Base-by-base conservation (phyloP, 2,329 filamentous ascomycete species). In the Aspergillus fructus region DNA sequence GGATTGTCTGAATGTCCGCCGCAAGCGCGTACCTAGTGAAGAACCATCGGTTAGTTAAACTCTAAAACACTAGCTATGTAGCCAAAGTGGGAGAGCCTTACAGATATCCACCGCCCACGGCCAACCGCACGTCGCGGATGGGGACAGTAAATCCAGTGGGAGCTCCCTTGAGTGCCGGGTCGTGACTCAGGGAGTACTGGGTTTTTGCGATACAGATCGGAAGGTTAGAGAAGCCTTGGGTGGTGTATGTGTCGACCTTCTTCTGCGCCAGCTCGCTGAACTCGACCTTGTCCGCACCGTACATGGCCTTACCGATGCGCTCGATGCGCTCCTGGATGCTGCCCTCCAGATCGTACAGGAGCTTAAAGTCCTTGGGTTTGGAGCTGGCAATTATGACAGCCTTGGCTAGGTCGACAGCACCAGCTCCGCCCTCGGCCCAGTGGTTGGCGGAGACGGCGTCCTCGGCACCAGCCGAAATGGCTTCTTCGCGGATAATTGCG, bases 151-250 rank as follows among this genome's bases (percentile, higher is more conserved):
- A 99, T 58, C 93, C 94, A 4, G 88, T 90, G 23, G 94, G 94
- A 8, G 94, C 94, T 61, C 94, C 94, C 84, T 99, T 99, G 67
- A 97, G 83, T 11, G 90, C 87, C 2, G 93, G 89, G 74, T 99
- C 92, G 76, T 97, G 93, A 58, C 89, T 94, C 49, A 99, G 83
- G 34, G 91, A 96, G 80, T 99, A 99, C 76, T 99, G 94, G 13
- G 94, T 99, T 87, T 99, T 99, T 61, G 94, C 94, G 64, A 97
- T 85, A 75, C 94, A 99, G 71, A 97, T 96, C 37, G 94, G 94
- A 63, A 99, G 80, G 75, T 96, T 91, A 21, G 89, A 89, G 68
- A 93, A 96, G 46, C 94, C 94, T 76, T 97, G 94, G 72, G 86
- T 86, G 33, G 90, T 93, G 78, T 97, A 99, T 7, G 88, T 93